Evolutionary conservation across 73 alveolate genomes (phyloP), one percentile per base, ranked within the genome.

Genomic region (Diophrys appendiculata): DNA sequence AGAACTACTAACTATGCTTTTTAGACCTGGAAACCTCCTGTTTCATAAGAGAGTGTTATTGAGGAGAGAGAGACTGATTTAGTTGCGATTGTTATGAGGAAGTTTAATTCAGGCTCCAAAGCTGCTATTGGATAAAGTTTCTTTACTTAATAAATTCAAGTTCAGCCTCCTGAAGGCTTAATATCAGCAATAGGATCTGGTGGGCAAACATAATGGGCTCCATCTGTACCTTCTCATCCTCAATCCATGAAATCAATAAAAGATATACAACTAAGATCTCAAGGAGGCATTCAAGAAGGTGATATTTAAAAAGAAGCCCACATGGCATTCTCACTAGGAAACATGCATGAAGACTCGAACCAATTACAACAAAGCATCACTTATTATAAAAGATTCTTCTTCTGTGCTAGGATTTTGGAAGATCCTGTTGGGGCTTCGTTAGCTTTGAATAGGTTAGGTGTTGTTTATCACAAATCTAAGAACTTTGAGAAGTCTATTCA

Each of bases 251-350:
- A 80, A 78, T 77, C 78, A 73, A 86, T 97, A 69, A 88, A 96
- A 86, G 99, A 97, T 82, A 92, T 97, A 78, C 75, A 90, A 64
- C 91, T 96, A 79, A 92, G 99, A 77, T 99, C 99, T 0, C 92
- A 97, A 83, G 98, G 98, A 32, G 99, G 99, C 35, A 95, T 97
- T 69, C 88, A 94, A 84, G 96, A 96, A 29, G 99, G 99, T 11
- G 99, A 97, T 88, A 93, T 96, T 34, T 82, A 95, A 65, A 97
- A 93, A 86, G 99, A 97, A 84, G 98, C 99, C 18, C 99, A 97
- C 89, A 93, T 96, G 98, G 97, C 99, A 53, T 97, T 93, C 87
- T 90, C 89, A 75, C 90, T 97, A 65, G 99, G 99, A 65, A 95
- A 89, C 83, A 88, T 96, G 77, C 93, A 97, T 91, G 99, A 97